A percentile compares a stretch with the other conserved stretches of the same genome.
Conservation (phyloP, 192 early-diverging fungal species). For the Coemansia sp. region DNA sequence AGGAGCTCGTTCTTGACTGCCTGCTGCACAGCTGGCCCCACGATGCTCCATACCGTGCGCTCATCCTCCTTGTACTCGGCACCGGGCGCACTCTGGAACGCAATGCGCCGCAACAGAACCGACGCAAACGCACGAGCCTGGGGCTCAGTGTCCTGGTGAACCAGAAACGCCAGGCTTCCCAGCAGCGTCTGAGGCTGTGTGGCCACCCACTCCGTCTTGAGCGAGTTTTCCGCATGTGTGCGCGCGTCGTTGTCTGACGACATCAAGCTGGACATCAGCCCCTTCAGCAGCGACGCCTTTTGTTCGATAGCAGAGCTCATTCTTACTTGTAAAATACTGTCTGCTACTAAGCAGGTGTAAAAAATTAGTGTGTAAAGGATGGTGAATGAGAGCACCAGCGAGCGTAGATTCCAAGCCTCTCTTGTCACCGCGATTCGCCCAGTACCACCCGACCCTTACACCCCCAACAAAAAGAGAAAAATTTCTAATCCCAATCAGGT, state of each 20-base stretch:
- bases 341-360: neutral
- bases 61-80: conserved; percentile 53
- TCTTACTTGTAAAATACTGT: neutral
- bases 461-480: neutral
- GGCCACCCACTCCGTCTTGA: conserved; percentile 61
- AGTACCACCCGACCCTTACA: no score
- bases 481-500: neutral
- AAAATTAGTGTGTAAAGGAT: neutral
- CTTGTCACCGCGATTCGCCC: no score
- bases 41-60: conserved; percentile 69
- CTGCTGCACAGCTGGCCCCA: conserved; percentile 63
- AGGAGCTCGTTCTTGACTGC: conserved; percentile 77
- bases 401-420: no score
- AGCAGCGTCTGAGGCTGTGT: conserved; percentile 62
- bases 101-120: conserved; percentile 68
- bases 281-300: conserved; percentile 42
- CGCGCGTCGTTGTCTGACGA: conserved; percentile 62
- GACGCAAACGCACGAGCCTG: conserved; percentile 64
- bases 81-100: conserved; percentile 47
- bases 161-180: conserved; percentile 59
- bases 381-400: no score
- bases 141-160: conserved; percentile 52
- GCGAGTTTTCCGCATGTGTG: conserved; percentile 60
- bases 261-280: conserved; percentile 50
- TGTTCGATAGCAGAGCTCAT: conserved; percentile 37